Evolutionary conservation across 176 grass and related monocot species (phyloP), one percentile per base, ranked within the genome.

Genomic region (Miscanthus lutarioriparius): DNA sequence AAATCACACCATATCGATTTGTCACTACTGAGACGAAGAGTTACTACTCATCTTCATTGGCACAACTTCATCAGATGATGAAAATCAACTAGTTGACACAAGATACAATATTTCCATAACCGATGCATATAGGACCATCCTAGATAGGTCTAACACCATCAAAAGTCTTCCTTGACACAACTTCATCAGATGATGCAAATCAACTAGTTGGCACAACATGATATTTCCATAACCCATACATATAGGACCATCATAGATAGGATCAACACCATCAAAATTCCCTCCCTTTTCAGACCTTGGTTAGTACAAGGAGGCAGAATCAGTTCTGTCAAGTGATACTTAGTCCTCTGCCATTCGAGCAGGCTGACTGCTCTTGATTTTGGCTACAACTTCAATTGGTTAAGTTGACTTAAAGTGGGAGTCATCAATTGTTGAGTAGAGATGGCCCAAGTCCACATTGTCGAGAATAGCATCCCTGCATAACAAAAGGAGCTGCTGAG

Each of bases 341-440:
- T 22, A 5, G 27, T 22, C 26, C 27, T 51, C 32, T 56, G 45
- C 43, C 37, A 59, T 77, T 59, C 14, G 39, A 38, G 22, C 78
- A 66, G 80, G 23, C 39, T 63, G 6, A 20, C 8, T 13, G 33
- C 22, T 8, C 15, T 48, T 70, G 7, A 35, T 48, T 43, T 45
- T 12, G 13, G 36, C 61, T 33, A 56, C 8, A 58, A 41, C 15
- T 25, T 90, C 38, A 90, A 30, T 91, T 78, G 0, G 47, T 38
- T 13, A 25, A 13, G 95, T 62, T 66, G 92, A 93, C 82, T 93
- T 97, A 76, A 27, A 97, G 87, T 97, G 90, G 53, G 37, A 95
- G 10, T 97, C 95, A 11, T 97, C 95, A 0, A 95, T 95, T 22
- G 92, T 97, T 47, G 95, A 93, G 83, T 90, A 95, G 80, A 98